Evolutionary conservation across 1,139 yeast genomes (phyloP), one percentile per base, ranked within the genome.

Genomic region (Candida sojae): DNA sequence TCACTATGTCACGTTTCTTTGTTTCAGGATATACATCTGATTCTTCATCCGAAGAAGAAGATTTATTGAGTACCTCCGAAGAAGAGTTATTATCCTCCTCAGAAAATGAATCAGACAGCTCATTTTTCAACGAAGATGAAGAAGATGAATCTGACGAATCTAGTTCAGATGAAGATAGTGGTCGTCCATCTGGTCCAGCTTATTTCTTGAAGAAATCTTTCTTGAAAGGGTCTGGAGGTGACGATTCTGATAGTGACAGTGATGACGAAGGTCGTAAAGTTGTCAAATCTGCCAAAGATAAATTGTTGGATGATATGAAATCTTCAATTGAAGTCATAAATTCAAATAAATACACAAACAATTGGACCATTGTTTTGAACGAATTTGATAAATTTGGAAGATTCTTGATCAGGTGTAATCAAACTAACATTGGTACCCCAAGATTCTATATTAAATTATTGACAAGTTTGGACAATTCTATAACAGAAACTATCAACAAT

Each of bases 231-330:
- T 77, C 76, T 40, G 54, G 79, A 62, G 73, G 79, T 43, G 37
- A 41, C 10, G 88, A 83, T 53, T 69, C 74, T 42, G 87, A 80
- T 53, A 67, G 75, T 42, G 84, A 80, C 50, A 64, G 71, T 51
- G 89, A 84, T 52, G 86, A 82, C 53, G 89, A 84, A 53, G 85
- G 83, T 55, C 86, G 85, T 67, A 88, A 86, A 61, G 90, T 91
- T 43, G 97, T 93, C 59, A 92, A 88, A 71, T 84, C 95, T 51
- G 97, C 97, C 49, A 90, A 88, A 72, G 98, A 92, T 58, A 95
- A 92, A 72, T 78, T 92, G 53, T 67, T 90, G 57, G 98, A 91
- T 65, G 99, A 93, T 68, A 81, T 93, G 73, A 86, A 82, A 59
- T 77, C 77, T 34, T 71, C 82, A 38, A 80, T 86, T 60, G 87